These are phyloP conservation scores for Alternaria angustiovoidea DNA, from an alignment of 2,329 filamentous ascomycete species.

Conservation along the genomic window DNA sequence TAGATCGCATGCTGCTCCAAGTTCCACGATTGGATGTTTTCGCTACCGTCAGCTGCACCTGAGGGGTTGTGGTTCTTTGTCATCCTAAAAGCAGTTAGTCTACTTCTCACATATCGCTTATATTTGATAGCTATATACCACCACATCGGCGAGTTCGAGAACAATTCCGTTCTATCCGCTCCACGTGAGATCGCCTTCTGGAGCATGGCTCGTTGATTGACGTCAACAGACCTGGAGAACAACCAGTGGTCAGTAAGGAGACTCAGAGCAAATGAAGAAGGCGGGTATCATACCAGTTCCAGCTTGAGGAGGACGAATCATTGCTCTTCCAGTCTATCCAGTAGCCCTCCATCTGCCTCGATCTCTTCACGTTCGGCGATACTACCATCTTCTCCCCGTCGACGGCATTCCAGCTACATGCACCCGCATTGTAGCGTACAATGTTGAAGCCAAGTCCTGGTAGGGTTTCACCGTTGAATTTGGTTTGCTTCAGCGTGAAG, in stretches of 20 bases:
- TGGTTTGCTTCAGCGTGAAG: constrained; percentile 11
- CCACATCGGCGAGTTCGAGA: constrained; percentile 16
- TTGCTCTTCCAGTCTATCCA: constrained; percentile 15
- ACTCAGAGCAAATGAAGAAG: background rate
- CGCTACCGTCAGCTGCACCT: constrained; percentile 9
- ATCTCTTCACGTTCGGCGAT: constrained; percentile 14
- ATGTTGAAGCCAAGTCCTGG: constrained; percentile 15
- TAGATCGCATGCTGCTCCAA: constrained; percentile 17
- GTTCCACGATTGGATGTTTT: constrained; percentile 19
- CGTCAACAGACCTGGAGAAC: constrained; percentile 5
- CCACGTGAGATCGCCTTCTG: constrained; percentile 16
- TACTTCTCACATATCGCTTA: background rate
- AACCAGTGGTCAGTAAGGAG: background rate
- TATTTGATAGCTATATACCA: background rate
- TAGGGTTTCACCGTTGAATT: constrained; percentile 9
- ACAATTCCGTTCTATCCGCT: constrained; percentile 10
- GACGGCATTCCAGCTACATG: constrained; percentile 17
- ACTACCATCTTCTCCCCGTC: constrained; percentile 10
- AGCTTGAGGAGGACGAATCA: constrained; percentile 7
- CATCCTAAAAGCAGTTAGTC: constrained; percentile 1
- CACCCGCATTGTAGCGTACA: constrained; percentile 16
- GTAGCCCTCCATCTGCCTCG: constrained; percentile 17
- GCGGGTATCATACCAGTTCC: constrained; percentile 7
- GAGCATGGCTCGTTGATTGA: constrained; percentile 14
- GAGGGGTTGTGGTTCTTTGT: constrained; percentile 16